Percentiles rank a stretch among this genome's conserved stretches.
phyloP scores from a whole-genome alignment of 2,329 filamentous ascomycete species.

The Trichoderma gracile region DNA sequence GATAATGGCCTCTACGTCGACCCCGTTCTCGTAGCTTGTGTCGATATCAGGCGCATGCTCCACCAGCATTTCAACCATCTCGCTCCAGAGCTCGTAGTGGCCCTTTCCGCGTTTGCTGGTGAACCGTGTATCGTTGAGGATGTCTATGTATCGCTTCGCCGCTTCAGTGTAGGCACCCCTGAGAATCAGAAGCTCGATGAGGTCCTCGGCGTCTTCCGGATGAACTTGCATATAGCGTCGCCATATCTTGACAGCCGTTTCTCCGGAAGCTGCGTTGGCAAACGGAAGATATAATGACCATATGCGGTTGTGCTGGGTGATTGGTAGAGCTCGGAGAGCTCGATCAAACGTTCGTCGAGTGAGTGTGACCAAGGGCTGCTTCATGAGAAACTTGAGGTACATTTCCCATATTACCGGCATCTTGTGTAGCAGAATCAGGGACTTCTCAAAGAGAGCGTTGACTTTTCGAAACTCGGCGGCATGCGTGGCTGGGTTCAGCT shows the following conservation, averaged over 20 bases:
- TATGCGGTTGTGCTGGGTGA: conserved; percentile 93
- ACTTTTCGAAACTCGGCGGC: conserved; percentile 86
- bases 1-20: conserved; percentile 90
- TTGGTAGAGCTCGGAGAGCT: conserved; percentile 83
- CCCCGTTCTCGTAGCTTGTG: conserved; percentile 75
- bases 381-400: conserved; percentile 86
- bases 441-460: conserved; percentile 90
- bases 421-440: conserved; percentile 91
- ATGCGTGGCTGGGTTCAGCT: conserved; percentile 79
- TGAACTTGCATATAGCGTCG: conserved; percentile 95
- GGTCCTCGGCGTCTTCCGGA: conserved; percentile 92
- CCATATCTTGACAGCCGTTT: conserved; percentile 92
- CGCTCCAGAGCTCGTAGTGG: conserved; percentile 94
- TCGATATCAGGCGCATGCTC: conserved; percentile 85
- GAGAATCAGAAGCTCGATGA: conserved; percentile 83
- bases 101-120: conserved; percentile 92
- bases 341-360: conserved; percentile 89
- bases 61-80: conserved; percentile 94
- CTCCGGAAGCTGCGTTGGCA: conserved; percentile 83
- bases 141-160: conserved; percentile 84
- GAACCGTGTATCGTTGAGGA: conserved; percentile 88
- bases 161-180: conserved; percentile 87
- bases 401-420: conserved; percentile 99
- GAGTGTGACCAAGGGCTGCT: conserved; percentile 86
- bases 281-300: conserved; percentile 92